A percentile compares a stretch with the other conserved stretches of the same genome.
Evolutionary conservation across 2,329 filamentous ascomycete species (phyloP).

Genomic region (Verticillium isaacii): DNA sequence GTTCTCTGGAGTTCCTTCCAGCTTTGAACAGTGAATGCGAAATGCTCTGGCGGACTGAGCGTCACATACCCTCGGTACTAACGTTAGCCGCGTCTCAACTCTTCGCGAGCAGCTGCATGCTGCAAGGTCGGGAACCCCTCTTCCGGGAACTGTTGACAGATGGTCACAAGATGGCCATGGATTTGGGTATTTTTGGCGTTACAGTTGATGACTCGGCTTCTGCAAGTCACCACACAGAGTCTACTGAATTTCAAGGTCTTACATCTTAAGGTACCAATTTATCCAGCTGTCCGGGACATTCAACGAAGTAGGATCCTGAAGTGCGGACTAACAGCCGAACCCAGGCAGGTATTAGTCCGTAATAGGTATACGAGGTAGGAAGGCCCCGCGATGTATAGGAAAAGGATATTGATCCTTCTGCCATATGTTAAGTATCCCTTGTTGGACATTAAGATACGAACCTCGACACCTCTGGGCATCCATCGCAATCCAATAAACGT

Average conservation of each 20-base stretch:
- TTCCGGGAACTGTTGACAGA: background rate
- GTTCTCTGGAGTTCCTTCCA: background rate
- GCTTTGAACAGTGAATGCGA: background rate
- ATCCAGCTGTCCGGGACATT: no score
- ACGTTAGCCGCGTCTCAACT: background rate
- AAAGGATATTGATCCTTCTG: no score
- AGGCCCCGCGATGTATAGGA: no score
- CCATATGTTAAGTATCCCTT: no score
- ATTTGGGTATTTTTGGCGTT: background rate
- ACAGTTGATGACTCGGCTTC: background rate
- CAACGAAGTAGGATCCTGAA: no score
- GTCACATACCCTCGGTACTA: background rate
- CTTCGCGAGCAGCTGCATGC: background rate
- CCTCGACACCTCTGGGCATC: background rate
- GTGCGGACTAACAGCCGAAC: no score
- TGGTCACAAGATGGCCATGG: background rate
- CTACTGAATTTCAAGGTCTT: background rate
- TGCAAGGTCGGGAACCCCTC: background rate
- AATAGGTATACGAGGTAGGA: no score
- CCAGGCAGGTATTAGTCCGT: no score
- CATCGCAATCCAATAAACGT: background rate
- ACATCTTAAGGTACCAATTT: background rate
- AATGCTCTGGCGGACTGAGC: background rate
- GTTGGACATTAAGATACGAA: background rate
- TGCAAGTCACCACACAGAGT: background rate